Evolutionary conservation across 2,329 filamentous ascomycete genomes (phyloP).

Genomic region (Aureobasidium melanogenum): DNA sequence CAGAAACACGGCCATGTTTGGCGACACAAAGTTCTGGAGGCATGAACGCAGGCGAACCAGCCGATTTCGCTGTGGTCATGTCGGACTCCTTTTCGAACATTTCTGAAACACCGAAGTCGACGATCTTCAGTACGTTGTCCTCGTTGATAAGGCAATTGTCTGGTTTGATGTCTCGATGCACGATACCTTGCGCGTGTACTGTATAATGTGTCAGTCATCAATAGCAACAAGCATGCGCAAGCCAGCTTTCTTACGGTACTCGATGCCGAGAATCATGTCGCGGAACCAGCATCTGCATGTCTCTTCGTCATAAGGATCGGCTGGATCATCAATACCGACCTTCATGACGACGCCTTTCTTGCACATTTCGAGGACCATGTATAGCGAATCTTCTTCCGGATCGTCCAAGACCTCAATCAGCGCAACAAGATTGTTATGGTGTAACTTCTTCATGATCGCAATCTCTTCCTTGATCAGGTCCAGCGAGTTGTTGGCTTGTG

Average conservation of each 20-base stretch:
- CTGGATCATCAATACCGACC: slow-evolving; percentile 74
- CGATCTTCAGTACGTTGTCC: slow-evolving; percentile 91
- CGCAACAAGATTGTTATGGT: slow-evolving; percentile 88
- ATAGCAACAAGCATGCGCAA: background rate
- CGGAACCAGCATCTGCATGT: slow-evolving; percentile 86
- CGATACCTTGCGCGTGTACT: slow-evolving; percentile 90
- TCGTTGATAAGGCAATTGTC: slow-evolving; percentile 87
- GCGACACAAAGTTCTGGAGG: slow-evolving; percentile 85
- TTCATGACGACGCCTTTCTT: slow-evolving; percentile 97
- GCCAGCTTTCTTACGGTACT: slow-evolving; percentile 62
- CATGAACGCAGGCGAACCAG: slow-evolving; percentile 88
- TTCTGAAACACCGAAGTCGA: slow-evolving; percentile 98
- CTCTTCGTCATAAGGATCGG: slow-evolving; percentile 74
- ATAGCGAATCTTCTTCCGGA: slow-evolving; percentile 87
- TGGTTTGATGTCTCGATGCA: slow-evolving; percentile 95
- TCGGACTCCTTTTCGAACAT: slow-evolving; percentile 86
- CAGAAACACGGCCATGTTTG: slow-evolving; percentile 79
- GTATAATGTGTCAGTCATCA: background rate
- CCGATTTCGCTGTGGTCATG: slow-evolving; percentile 89
- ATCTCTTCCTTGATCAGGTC: slow-evolving; percentile 92
- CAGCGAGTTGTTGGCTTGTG: slow-evolving; percentile 60
- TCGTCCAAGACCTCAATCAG: slow-evolving; percentile 93
- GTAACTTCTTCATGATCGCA: slow-evolving; percentile 97
- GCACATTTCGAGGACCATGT: slow-evolving; percentile 99
- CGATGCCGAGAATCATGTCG: slow-evolving; percentile 87